Percentiles rank a stretch among this genome's conserved stretches.
phyloP scores from a whole-genome alignment of 176 grass and related monocot species.

The Dendrocalamus sinicus region DNA sequence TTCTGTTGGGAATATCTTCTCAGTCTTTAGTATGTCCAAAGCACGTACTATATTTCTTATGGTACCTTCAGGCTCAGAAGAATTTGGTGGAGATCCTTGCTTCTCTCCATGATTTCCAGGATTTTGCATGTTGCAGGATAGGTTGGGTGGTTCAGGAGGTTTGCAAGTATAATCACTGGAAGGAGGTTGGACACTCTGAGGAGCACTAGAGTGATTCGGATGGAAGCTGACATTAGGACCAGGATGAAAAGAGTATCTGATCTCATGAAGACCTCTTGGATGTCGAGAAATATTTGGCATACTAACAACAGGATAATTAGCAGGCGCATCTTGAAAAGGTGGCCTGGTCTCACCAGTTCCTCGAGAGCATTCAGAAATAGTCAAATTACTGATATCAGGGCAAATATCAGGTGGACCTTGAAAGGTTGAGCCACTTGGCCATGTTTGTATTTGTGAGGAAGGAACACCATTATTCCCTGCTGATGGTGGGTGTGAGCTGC shows the following conservation, averaged over 20 bases:
- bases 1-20: conserved; percentile 73
- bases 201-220: conserved; percentile 46
- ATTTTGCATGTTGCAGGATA: conserved; percentile 34
- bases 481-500: conserved; percentile 18
- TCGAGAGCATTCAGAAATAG: conserved; percentile 34
- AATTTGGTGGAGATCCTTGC: conserved; percentile 38
- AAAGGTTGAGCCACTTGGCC: conserved; percentile 39
- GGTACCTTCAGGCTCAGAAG: conserved; percentile 40
- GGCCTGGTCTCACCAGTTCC: conserved; percentile 17
- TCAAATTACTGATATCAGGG: conserved; percentile 29
- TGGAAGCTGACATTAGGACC: conserved; percentile 38
- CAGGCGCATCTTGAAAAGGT: neutral
- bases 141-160: conserved; percentile 26
- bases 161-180: conserved; percentile 47
- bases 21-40: conserved; percentile 58
- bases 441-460: conserved; percentile 38
- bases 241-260: conserved; percentile 36
- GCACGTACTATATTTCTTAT: conserved; percentile 56
- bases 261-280: conserved; percentile 30
- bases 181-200: conserved; percentile 35
- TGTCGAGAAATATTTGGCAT: conserved; percentile 44
- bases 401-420: conserved; percentile 46
- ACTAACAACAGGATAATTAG: conserved; percentile 33
- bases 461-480: conserved; percentile 35
- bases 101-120: conserved; percentile 30